These are phyloP conservation scores for Bipolaris gigantea DNA, from an alignment of 2,329 filamentous ascomycete genomes.

Conservation along the genomic window DNA sequence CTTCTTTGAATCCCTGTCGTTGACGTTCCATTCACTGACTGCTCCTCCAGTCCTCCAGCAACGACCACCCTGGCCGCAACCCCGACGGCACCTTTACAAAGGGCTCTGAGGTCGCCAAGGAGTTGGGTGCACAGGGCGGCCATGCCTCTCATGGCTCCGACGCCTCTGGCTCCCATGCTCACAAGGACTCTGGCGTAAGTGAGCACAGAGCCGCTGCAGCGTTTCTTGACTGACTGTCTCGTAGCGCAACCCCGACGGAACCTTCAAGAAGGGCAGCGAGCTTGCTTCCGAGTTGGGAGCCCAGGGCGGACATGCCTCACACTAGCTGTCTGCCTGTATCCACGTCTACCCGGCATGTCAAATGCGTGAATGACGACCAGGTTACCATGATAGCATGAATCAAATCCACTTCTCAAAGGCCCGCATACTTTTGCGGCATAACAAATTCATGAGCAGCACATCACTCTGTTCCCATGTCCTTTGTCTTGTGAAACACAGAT, in stretches of 20 bases:
- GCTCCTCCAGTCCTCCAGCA: not conserved
- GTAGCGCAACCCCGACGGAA: constrained; percentile 49
- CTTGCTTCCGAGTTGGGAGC: constrained; percentile 42
- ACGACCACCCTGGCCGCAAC: constrained; percentile 31
- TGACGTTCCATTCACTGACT: not conserved
- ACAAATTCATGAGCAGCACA: not conserved
- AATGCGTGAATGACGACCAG: not conserved
- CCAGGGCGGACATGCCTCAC: constrained; percentile 35
- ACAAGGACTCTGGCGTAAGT: constrained; percentile 27
- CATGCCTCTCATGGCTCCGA: constrained; percentile 34
- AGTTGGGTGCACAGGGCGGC: constrained; percentile 44
- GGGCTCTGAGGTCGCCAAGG: constrained; percentile 43
- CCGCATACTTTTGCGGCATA: not conserved
- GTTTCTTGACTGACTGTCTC: constrained; percentile 36
- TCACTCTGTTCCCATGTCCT: not conserved
- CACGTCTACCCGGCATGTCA: not conserved
- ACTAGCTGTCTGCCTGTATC: constrained; percentile 10
- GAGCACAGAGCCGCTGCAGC: constrained; percentile 30
- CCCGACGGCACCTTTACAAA: constrained; percentile 46
- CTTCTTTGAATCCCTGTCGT: not conserved
- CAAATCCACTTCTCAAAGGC: not conserved
- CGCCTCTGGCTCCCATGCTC: constrained; percentile 6
- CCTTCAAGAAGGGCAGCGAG: constrained; percentile 42
- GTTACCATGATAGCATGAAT: not conserved
- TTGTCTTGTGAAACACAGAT: not conserved